Evolutionary conservation across 805 yeast species (phyloP).

Genomic region (Wickerhamomyces ciferrii): DNA sequence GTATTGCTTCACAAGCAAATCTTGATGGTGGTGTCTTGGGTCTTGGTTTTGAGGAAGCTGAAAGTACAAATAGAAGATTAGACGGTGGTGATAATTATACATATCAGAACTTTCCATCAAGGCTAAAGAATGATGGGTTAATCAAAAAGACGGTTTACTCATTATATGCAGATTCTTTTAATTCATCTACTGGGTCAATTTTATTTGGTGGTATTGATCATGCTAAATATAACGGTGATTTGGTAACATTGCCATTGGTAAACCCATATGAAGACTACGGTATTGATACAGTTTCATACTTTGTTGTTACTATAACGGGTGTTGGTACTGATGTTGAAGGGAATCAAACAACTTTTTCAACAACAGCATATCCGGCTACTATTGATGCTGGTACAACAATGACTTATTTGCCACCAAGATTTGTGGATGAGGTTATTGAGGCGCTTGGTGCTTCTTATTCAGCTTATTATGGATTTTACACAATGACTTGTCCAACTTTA

Average conservation of each 20-base stretch:
- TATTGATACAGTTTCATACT: slow-evolving; percentile 30
- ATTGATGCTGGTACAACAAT: slow-evolving; percentile 36
- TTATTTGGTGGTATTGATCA: slow-evolving; percentile 73
- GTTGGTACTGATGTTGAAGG: neutral
- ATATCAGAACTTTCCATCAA: slow-evolving; percentile 65
- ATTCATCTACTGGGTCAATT: slow-evolving; percentile 42
- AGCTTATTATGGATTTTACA: slow-evolving; percentile 36
- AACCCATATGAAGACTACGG: slow-evolving; percentile 26
- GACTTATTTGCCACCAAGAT: slow-evolving; percentile 36
- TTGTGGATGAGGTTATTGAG: slow-evolving; percentile 30
- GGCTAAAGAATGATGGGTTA: slow-evolving; percentile 51
- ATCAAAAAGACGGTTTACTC: slow-evolving; percentile 57
- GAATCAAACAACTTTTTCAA: slow-evolving; percentile 1
- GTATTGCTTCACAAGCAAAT: slow-evolving; percentile 63
- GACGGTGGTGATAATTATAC: slow-evolving; percentile 22
- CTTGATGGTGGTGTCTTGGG: slow-evolving; percentile 70
- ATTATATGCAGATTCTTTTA: slow-evolving; percentile 44
- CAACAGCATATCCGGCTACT: slow-evolving; percentile 29
- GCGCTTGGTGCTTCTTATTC: slow-evolving; percentile 41
- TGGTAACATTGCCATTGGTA: slow-evolving; percentile 46
- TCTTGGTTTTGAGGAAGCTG: slow-evolving; percentile 65
- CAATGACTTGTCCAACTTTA: slow-evolving; percentile 35
- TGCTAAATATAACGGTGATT: slow-evolving; percentile 49
- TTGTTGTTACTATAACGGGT: slow-evolving; percentile 36
- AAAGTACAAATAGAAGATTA: slow-evolving; percentile 45